Evolutionary conservation across 352 stramenopile genomes (phyloP), one percentile per base, ranked within the genome.

Genomic region (Pythium aristosporum): DNA sequence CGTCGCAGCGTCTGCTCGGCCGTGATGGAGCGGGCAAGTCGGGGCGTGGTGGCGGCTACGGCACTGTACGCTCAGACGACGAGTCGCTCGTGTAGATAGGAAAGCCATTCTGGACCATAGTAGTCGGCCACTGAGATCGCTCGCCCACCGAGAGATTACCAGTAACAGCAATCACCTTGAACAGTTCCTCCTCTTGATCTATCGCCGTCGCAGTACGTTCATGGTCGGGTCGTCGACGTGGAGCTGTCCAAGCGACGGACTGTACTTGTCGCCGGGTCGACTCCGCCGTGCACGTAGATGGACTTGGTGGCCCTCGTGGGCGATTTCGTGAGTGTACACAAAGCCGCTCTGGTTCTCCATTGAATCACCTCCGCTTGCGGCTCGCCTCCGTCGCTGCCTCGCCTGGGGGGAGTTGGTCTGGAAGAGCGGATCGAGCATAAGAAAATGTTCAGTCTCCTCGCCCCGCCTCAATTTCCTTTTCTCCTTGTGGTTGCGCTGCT

Each of bases 341-440:
- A 64, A 73, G 2, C 42, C 56, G 15, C 67, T 55, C 56, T 20
- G 28, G 23, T 41, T 20, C 39, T 69, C 37, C 25, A 43, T 11
- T n/a, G 36, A 32, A 37, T 61, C 42, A 21, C 13, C 11, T 39
- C 12, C 56, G 12, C 68, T 28, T 11, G 47, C 44, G 28, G 57
- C n/a, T 30, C 32, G 43, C n/a, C 52, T 41, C 30, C 41, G 37
- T 39, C 54, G 61, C 5, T 58, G 21, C 15, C 41, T 41, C 30
- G 41, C 16, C 3, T 11, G 46, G 16, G 42, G 11, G 18, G 21
- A 32, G 34, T 57, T 4, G 3, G 21, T 63, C 13, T 85, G 75
- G 63, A 90, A 92, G 2, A 90, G 71, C 13, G 80, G 80, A 46
- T 92, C 83, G 10, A 92, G 72, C 80, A 90, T 89, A 25, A 89